A percentile compares a stretch with the other conserved stretches of the same genome.
Conservation (phyloP, 192 early-diverging fungal species). For the Umbelopsis ramanniana region DNA sequence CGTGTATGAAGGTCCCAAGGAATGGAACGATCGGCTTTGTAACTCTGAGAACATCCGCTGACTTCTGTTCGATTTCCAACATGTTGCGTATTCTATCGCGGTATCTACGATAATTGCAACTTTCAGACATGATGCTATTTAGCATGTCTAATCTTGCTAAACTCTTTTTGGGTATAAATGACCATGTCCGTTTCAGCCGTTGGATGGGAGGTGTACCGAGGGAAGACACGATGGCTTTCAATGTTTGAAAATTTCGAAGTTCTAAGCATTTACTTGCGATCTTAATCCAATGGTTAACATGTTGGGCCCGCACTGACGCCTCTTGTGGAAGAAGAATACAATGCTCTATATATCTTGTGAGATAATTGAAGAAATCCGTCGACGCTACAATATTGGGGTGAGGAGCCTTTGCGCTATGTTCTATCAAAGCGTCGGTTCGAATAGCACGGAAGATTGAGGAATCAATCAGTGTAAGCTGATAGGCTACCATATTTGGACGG, state of each 20-base stretch:
- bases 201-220: conserved; percentile 69
- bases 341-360: conserved; percentile 70
- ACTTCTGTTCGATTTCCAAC: conserved; percentile 3
- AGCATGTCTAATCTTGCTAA: conserved; percentile 54
- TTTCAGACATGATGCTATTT: conserved; percentile 63
- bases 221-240: conserved; percentile 68
- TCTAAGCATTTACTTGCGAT: conserved; percentile 58
- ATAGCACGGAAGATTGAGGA: conserved; percentile 66
- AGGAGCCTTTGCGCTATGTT: conserved; percentile 62
- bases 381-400: conserved; percentile 59
- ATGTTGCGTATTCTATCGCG: conserved; percentile 42
- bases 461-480: conserved; percentile 68
- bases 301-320: conserved; percentile 59
- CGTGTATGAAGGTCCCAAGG: conserved; percentile 78
- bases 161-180: conserved; percentile 63
- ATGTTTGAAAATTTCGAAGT: conserved; percentile 66
- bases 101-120: conserved; percentile 69
- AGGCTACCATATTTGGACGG: conserved; percentile 62
- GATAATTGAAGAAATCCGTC: conserved; percentile 77
- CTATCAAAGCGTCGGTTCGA: conserved; percentile 54
- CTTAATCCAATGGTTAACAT: conserved; percentile 69
- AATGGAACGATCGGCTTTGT: conserved; percentile 70
- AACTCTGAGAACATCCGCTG: not conserved
- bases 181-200: conserved; percentile 73
- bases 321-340: conserved; percentile 61